These are phyloP conservation scores for Arthroderma uncinatum DNA, from an alignment of 2,329 filamentous ascomycete genomes.

Conservation along the genomic window DNA sequence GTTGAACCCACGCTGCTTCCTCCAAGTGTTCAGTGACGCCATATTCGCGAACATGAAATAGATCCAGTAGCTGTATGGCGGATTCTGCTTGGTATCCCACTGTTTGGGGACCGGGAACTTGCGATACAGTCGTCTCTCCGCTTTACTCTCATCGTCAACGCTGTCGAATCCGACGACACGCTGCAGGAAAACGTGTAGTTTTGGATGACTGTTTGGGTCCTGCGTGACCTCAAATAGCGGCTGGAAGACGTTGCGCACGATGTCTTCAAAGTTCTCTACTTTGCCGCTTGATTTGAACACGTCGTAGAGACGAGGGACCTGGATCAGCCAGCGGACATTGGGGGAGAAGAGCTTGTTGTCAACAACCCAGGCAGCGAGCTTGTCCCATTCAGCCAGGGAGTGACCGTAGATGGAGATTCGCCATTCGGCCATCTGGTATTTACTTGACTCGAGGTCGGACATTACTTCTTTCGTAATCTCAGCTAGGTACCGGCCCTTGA, in stretches of 20 bases:
- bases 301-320: conserved; percentile 87
- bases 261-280: conserved; percentile 81
- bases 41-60: conserved; percentile 96
- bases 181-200: conserved; percentile 88
- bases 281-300: conserved; percentile 84
- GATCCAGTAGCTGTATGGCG: conserved; percentile 98
- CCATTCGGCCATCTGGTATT: conserved; percentile 99
- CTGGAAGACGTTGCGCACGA: conserved; percentile 83
- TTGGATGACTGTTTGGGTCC: conserved; percentile 74
- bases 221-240: conserved; percentile 91
- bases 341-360: conserved; percentile 97
- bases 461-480: conserved; percentile 99
- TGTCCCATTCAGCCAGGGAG: conserved; percentile 91
- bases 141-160: conserved; percentile 96
- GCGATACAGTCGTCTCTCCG: conserved; percentile 82
- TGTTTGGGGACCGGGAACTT: conserved; percentile 86
- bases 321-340: conserved; percentile 94
- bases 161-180: conserved; percentile 94
- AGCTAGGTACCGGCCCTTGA: conserved; percentile 86
- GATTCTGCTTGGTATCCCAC: conserved; percentile 90
- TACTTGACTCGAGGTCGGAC: conserved; percentile 91
- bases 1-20: conserved; percentile 85
- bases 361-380: conserved; percentile 90
- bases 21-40: conserved; percentile 80
- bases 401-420: conserved; percentile 95